Evolutionary conservation across 208 protist genomes (phyloP).

Genomic region (Strigomonas culicis): DNA sequence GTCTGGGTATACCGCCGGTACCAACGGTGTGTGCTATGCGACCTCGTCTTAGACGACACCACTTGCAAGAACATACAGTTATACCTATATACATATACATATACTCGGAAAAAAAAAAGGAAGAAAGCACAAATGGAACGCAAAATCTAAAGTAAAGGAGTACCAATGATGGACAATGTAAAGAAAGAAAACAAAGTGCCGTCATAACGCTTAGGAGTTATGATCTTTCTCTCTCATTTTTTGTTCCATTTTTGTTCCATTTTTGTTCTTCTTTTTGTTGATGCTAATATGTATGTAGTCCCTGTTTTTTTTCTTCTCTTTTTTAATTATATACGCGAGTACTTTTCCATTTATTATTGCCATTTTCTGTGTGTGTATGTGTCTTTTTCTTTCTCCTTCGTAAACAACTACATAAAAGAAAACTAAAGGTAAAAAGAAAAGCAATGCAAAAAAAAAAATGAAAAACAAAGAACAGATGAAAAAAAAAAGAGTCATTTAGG

Average conservation of each 20-base stretch:
- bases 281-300: background rate
- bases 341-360: background rate
- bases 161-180: background rate
- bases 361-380: constrained; percentile 12
- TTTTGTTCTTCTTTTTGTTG: background rate
- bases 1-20: too few relatives aligned
- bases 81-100: background rate
- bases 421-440: constrained; percentile 4
- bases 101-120: background rate
- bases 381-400: too few relatives aligned
- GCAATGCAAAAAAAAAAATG: background rate
- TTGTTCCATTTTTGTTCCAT: constrained; percentile 15
- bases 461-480: constrained; percentile 14
- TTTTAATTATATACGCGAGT: constrained; percentile 15
- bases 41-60: too few relatives aligned
- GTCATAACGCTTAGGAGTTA: background rate
- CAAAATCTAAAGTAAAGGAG: too few relatives aligned
- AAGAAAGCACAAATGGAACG: constrained; percentile 5
- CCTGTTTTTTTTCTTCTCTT: constrained; percentile 11
- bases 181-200: constrained; percentile 3
- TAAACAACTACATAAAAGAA: background rate
- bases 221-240: constrained; percentile 11
- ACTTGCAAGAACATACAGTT: too few relatives aligned
- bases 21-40: too few relatives aligned
- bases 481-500: background rate